Evolutionary conservation across 2,329 filamentous ascomycete species (phyloP), one percentile per base, ranked within the genome.

Genomic region (Pseudonectria foliicola): DNA sequence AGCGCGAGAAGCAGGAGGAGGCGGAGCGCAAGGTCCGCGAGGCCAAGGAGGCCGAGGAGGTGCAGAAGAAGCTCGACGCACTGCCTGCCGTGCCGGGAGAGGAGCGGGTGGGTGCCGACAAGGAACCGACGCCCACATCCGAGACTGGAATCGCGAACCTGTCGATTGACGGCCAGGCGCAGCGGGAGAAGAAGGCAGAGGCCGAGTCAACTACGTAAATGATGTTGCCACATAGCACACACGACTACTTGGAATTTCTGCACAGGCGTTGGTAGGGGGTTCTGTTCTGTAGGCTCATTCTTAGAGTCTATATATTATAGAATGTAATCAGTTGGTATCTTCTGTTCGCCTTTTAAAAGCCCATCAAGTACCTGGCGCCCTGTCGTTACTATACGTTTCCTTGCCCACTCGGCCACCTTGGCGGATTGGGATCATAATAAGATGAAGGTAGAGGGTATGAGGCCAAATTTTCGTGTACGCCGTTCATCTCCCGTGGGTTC

Each of bases 1-100:
- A 77, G 48, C 61, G 54, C 44, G 66, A 66, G 52, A 72, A 74
- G 53, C 70, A 76, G 38, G 64, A 68, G 39, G 63, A 64, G 39
- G 61, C 59, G 25, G 69, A 74, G 44, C 70, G 64, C 16, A 59
- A 68, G 50, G 66, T 64, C 31, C 57, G 51, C 35, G 62, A 69
- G 37, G 67, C 62, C 18, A 56, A 66, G 35, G 66, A 57, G 37
- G 64, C 66, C 23, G 66, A 61, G 25, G 61, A 71, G 40, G 66
- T 70, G 27, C 72, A 72, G 36, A 64, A 67, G 48, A 70, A 66
- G 42, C 59, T 83, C 23, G 71, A 73, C 27, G 66, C 71, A 39
- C 52, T 73, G 31, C 68, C 68, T 25, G 55, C 60, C 6, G 53
- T 63, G 12, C 63, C 63, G 6, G 37, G 42, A 4, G 48, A 57